A percentile compares a stretch with the other conserved stretches of the same genome.
phyloP scores from a whole-genome alignment of 179 eudicot species.

The Camellia oleifera region DNA sequence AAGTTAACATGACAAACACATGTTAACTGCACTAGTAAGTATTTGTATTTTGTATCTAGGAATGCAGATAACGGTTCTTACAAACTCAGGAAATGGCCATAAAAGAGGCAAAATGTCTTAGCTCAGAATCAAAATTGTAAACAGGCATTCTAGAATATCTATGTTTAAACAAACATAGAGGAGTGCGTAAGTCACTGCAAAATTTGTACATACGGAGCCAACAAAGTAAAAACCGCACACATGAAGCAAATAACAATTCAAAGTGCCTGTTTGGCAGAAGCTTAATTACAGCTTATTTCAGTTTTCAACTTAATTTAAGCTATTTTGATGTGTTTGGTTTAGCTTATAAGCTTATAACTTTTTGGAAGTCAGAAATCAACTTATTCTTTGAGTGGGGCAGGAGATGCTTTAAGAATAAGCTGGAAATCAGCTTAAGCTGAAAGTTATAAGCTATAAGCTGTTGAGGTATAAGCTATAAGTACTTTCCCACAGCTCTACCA shows the following conservation, averaged over 20 bases:
- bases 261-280: too few relatives aligned
- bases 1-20: not conserved
- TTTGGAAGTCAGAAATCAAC: too few relatives aligned
- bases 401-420: too few relatives aligned
- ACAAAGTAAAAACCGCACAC: not conserved
- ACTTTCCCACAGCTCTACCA: too few relatives aligned
- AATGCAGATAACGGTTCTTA: not conserved
- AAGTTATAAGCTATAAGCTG: too few relatives aligned
- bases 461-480: too few relatives aligned
- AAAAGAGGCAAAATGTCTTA: not conserved
- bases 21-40: not conserved
- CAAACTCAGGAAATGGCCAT: not conserved
- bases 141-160: not conserved
- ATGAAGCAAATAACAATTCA: not conserved
- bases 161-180: not conserved
- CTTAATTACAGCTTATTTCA: too few relatives aligned
- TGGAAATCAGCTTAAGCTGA: too few relatives aligned
- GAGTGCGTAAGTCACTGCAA: not conserved
- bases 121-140: not conserved
- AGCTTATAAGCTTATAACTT: too few relatives aligned
- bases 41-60: not conserved
- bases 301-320: too few relatives aligned
- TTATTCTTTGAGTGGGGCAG: too few relatives aligned
- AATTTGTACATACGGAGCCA: not conserved
- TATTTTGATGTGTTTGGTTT: too few relatives aligned